Percentiles rank a stretch among this genome's conserved stretches.
Evolutionary conservation across 2,329 filamentous ascomycete species (phyloP).

Genomic region (Pseudogymnoascus pannorum): DNA sequence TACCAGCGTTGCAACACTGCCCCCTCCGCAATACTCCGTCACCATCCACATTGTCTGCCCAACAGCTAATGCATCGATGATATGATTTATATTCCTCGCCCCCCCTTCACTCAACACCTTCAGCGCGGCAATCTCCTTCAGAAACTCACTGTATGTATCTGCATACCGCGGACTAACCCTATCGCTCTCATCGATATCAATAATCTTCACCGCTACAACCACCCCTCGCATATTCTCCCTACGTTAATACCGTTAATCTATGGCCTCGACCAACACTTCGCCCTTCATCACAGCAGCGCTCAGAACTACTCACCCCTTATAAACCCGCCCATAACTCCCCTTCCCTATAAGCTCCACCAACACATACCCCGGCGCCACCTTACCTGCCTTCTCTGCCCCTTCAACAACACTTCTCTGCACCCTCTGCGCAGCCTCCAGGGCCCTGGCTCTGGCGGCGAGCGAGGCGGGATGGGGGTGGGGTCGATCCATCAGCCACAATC

Average conservation of each 20-base stretch:
- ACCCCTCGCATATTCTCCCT: constrained; percentile 24
- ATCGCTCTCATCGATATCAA: constrained; percentile 75
- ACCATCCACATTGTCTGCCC: constrained; percentile 82
- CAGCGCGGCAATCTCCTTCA: constrained; percentile 62
- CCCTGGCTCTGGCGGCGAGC: constrained; percentile 47
- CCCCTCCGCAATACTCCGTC: constrained; percentile 78
- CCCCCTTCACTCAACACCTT: constrained; percentile 66
- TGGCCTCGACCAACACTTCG: too few species aligned
- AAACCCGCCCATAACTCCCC: too few species aligned
- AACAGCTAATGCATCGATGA: constrained; percentile 71
- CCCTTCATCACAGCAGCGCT: too few species aligned
- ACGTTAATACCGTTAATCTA: too few species aligned
- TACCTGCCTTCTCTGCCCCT: constrained; percentile 50
- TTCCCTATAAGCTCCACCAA: constrained; percentile 62
- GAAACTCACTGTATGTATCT: constrained; percentile 61
- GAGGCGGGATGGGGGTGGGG: constrained; percentile 38
- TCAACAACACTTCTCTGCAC: constrained; percentile 60
- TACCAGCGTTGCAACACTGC: constrained; percentile 65
- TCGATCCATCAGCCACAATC: not conserved
- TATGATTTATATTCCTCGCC: constrained; percentile 72
- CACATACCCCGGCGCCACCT: constrained; percentile 55
- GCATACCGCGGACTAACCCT: constrained; percentile 54
- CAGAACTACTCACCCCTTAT: constrained; percentile 49
- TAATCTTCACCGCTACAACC: constrained; percentile 71
- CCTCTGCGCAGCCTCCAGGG: constrained; percentile 60